A percentile compares a stretch with the other conserved stretches of the same genome.
Evolutionary conservation across 805 yeast species (phyloP).

Genomic region (Saturnispora halmiae): DNA sequence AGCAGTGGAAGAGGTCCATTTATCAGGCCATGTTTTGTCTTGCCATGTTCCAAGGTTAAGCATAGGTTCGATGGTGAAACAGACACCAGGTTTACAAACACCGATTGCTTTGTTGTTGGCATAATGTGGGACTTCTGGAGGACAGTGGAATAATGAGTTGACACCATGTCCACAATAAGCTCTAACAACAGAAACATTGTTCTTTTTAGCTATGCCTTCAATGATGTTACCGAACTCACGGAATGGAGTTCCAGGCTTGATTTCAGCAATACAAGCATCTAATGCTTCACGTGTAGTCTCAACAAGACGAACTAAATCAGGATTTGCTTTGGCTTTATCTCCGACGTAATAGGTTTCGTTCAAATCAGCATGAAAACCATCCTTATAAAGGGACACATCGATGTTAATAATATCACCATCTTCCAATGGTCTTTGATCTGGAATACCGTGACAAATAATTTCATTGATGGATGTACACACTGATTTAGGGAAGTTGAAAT

Average conservation of each 20-base stretch:
- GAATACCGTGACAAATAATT: constrained; percentile 94
- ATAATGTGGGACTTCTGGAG: constrained; percentile 91
- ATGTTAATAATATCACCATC: constrained; percentile 94
- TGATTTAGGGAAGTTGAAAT: constrained; percentile 87
- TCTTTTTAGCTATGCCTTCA: constrained; percentile 73
- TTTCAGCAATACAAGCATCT: constrained; percentile 70
- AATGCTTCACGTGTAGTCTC: constrained; percentile 87
- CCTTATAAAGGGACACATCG: constrained; percentile 76
- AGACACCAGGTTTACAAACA: constrained; percentile 90
- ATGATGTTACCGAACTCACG: constrained; percentile 81
- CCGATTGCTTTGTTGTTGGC: constrained; percentile 91
- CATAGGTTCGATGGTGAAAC: constrained; percentile 97
- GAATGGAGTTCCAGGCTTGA: constrained; percentile 88
- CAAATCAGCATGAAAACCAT: constrained; percentile 89
- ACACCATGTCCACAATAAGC: constrained; percentile 93
- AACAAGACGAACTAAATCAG: constrained; percentile 78
- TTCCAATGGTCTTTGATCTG: constrained; percentile 75
- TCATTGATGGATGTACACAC: constrained; percentile 93
- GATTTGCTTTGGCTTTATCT: constrained; percentile 69
- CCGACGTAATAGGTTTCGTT: constrained; percentile 97
- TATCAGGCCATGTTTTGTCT: constrained; percentile 91
- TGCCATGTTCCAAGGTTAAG: constrained; percentile 72
- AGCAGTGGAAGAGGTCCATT: constrained; percentile 89
- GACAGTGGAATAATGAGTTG: constrained; percentile 77
- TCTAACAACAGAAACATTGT: constrained; percentile 79